Conservation (phyloP, 2,329 filamentous ascomycete genomes). For the Diaporthe humulicola region DNA sequence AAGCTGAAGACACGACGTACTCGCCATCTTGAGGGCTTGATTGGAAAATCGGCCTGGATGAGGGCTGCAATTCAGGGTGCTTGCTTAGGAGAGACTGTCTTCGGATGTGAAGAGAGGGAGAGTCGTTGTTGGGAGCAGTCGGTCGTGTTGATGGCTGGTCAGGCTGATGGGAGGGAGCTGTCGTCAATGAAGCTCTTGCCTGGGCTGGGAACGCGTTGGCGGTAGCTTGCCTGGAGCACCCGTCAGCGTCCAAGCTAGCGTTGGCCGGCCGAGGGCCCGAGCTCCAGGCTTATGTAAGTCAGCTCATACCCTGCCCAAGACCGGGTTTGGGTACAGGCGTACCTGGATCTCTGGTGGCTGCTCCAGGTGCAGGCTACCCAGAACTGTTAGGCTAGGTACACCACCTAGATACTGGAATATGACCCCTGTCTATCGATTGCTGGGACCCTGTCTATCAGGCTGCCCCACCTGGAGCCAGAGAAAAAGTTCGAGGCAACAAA, state of each 20-base stretch:
- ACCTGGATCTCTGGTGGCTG: background rate
- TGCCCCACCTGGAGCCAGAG: slow-evolving; percentile 35
- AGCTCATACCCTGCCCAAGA: no score
- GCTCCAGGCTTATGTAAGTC: slow-evolving; percentile 34
- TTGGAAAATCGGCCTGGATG: background rate
- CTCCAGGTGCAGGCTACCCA: background rate
- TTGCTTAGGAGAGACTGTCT: background rate
- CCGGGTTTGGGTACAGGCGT: background rate
- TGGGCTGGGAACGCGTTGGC: slow-evolving; percentile 56
- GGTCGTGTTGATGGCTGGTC: slow-evolving; percentile 33
- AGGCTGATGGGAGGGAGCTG: slow-evolving; percentile 28
- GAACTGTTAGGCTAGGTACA: background rate
- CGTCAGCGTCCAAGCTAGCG: slow-evolving; percentile 29
- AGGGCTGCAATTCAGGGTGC: background rate
- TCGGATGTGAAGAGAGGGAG: slow-evolving; percentile 4
- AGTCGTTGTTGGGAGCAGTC: slow-evolving; percentile 37
- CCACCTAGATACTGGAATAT: background rate
- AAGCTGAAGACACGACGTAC: slow-evolving; percentile 51
- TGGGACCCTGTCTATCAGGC: slow-evolving; percentile 33
- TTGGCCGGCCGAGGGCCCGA: slow-evolving; percentile 37
- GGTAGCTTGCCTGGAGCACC: slow-evolving; percentile 60
- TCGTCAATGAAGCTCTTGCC: slow-evolving; percentile 44
- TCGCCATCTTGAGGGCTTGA: slow-evolving; percentile 63
- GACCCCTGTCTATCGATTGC: slow-evolving; percentile 29
- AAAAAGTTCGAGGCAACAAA: slow-evolving; percentile 32